A percentile compares a stretch with the other conserved stretches of the same genome.
Evolutionary conservation across 805 yeast genomes (phyloP).

Genomic region (Metschnikowia santaceciliae): DNA sequence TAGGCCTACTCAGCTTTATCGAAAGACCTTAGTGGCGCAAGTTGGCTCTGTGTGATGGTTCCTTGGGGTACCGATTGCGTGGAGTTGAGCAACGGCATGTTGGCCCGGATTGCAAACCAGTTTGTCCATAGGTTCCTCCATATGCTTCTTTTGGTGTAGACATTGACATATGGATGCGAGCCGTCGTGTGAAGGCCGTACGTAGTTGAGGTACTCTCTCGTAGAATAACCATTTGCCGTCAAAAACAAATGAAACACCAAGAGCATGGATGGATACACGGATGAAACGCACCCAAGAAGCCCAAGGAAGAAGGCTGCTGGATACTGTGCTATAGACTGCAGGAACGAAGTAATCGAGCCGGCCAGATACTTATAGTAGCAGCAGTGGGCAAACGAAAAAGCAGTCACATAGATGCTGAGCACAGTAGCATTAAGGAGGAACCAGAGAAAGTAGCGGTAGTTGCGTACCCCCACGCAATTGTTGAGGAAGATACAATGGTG

Average conservation of each 20-base stretch:
- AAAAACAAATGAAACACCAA: constrained; percentile 52
- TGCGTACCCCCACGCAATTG: constrained; percentile 40
- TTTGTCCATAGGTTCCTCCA: constrained; percentile 28
- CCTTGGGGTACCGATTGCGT: constrained; percentile 7
- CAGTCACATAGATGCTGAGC: constrained; percentile 16
- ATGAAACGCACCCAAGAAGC: constrained; percentile 41
- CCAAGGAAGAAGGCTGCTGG: constrained; percentile 49
- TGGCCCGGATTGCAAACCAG: constrained; percentile 36
- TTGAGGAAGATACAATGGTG: constrained; percentile 68
- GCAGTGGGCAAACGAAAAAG: constrained; percentile 14
- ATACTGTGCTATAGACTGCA: constrained; percentile 8
- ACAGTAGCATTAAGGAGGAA: constrained; percentile 22
- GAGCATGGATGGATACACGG: constrained; percentile 56
- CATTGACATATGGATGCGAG: constrained; percentile 31
- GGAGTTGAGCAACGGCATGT: constrained; percentile 10
- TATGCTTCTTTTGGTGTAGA: constrained; percentile 23
- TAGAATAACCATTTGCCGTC: constrained; percentile 57
- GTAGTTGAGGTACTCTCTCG: constrained; percentile 64
- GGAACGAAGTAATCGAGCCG: constrained; percentile 3
- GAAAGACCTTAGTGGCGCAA: constrained; percentile 10
- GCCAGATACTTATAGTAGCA: constrained; percentile 13
- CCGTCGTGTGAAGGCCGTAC: constrained; percentile 29
- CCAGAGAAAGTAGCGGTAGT: constrained; percentile 36
- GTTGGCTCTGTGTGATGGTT: constrained; percentile 8
- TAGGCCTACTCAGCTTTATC: neutral